These are phyloP conservation scores for Neurospora sp. DNA, from an alignment of 2,329 filamentous ascomycete genomes.

Conservation along the genomic window DNA sequence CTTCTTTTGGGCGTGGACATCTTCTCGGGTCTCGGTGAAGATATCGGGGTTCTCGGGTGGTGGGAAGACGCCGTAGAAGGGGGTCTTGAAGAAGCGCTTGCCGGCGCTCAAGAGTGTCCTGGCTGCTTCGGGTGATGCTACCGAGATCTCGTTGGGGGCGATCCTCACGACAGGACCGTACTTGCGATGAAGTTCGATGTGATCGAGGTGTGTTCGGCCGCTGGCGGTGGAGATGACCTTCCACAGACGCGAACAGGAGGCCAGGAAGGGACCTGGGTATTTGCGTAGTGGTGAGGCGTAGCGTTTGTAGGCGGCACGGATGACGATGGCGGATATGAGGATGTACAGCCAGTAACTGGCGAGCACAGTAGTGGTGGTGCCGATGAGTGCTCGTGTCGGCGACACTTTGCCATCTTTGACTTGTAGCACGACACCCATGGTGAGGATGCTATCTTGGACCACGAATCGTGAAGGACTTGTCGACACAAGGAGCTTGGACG, in stretches of 20 bases:
- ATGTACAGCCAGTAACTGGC: constrained; percentile 21
- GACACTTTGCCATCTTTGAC: constrained; percentile 16
- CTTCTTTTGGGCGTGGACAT: constrained; percentile 46
- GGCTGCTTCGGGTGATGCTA: constrained; percentile 35
- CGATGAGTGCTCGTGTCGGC: constrained; percentile 16
- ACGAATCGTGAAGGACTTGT: background rate
- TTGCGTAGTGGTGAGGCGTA: constrained; percentile 26
- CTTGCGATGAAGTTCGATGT: constrained; percentile 33
- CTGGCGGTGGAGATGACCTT: constrained; percentile 29
- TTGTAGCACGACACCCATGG: constrained; percentile 20
- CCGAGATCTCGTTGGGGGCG: constrained; percentile 36
- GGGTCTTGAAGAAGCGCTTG: constrained; percentile 42
- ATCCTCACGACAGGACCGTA: constrained; percentile 41
- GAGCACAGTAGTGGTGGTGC: constrained; percentile 14
- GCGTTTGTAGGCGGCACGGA: constrained; percentile 21
- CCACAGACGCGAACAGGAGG: constrained; percentile 29
- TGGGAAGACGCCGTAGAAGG: constrained; percentile 44
- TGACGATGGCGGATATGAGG: constrained; percentile 18
- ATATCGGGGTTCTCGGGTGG: constrained; percentile 48
- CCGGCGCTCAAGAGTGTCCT: constrained; percentile 36
- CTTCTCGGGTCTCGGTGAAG: constrained; percentile 44
- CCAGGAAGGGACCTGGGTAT: constrained; percentile 25
- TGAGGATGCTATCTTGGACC: background rate
- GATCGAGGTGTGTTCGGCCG: constrained; percentile 31
- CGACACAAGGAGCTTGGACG: background rate